Evolutionary conservation across 2,329 filamentous ascomycete species (phyloP).

Genomic region (Epichloe elymi): DNA sequence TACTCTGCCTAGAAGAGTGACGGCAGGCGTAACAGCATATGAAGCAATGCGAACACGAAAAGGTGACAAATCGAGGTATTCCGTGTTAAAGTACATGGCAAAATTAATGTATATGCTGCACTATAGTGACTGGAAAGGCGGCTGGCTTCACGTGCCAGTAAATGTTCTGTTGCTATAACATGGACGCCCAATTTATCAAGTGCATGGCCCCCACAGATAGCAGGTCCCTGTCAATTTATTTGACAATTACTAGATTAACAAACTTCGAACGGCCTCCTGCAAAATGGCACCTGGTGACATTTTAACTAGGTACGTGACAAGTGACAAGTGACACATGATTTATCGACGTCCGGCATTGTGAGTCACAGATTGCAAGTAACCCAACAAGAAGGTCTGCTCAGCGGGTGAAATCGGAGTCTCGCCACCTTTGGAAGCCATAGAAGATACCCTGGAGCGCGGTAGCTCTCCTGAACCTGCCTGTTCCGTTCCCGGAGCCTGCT

Average conservation of each 20-base stretch:
- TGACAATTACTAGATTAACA: background rate
- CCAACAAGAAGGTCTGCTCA: slow-evolving; percentile 64
- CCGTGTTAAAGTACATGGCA: background rate
- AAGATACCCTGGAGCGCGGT: slow-evolving; percentile 26
- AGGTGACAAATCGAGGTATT: background rate
- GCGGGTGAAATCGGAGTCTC: slow-evolving; percentile 50
- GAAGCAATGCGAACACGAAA: background rate
- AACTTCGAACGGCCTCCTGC: background rate
- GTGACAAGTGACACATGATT: background rate
- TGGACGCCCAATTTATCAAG: background rate
- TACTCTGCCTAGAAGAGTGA: slow-evolving; percentile 35
- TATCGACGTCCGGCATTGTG: slow-evolving; percentile 23
- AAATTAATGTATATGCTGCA: background rate
- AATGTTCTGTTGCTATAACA: background rate
- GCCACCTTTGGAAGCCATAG: slow-evolving; percentile 28
- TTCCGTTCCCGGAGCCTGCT: slow-evolving; percentile 2
- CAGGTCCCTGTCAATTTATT: background rate
- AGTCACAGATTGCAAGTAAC: slow-evolving; percentile 51
- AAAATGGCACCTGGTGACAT: background rate
- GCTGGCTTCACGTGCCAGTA: background rate
- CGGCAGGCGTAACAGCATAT: background rate
- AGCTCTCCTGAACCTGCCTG: slow-evolving; percentile 5
- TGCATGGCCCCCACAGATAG: background rate
- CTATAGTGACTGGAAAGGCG: background rate
- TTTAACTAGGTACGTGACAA: background rate